These are phyloP conservation scores for Drechslerella stenobrocha DNA, from an alignment of 2,329 filamentous ascomycete species.

Conservation along the genomic window DNA sequence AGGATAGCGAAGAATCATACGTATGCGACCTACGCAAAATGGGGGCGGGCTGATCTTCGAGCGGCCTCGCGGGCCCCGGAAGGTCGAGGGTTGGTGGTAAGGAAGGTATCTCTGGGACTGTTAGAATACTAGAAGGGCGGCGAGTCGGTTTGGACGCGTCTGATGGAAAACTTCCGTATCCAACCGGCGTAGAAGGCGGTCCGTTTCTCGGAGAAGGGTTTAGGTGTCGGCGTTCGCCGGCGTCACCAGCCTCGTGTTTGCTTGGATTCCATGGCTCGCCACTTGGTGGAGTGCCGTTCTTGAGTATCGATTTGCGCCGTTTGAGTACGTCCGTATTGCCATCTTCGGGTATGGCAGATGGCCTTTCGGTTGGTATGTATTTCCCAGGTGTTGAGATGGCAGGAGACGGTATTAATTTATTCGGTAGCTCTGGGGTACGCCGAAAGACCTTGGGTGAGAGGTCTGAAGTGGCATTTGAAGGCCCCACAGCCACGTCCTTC, in stretches of 20 bases:
- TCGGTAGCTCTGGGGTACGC: slow-evolving; percentile 7
- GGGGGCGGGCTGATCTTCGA: slow-evolving; percentile 20
- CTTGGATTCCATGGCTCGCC: slow-evolving; percentile 13
- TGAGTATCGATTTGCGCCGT: slow-evolving; percentile 1
- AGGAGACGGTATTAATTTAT: slow-evolving; percentile 14
- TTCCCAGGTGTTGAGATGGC: slow-evolving; percentile 17
- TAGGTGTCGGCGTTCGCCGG: slow-evolving; percentile 24
- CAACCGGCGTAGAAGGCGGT: neutral
- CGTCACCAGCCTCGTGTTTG: slow-evolving; percentile 21
- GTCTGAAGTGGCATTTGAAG: slow-evolving; percentile 12
- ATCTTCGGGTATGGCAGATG: slow-evolving; percentile 28
- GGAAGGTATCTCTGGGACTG: slow-evolving; percentile 24
- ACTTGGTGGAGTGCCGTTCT: neutral
- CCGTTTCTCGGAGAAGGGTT: slow-evolving; percentile 18
- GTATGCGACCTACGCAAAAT: slow-evolving; percentile 21
- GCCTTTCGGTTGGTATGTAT: slow-evolving; percentile 10
- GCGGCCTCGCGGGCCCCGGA: slow-evolving; percentile 29
- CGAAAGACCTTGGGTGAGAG: neutral
- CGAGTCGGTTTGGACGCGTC: slow-evolving; percentile 3
- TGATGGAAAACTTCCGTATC: slow-evolving; percentile 29
- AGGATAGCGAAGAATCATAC: slow-evolving; percentile 27
- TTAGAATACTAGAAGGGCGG: slow-evolving; percentile 12
- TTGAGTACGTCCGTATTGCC: slow-evolving; percentile 32
- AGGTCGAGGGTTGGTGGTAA: slow-evolving; percentile 28
- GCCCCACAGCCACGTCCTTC: neutral